Conservation (phyloP, 129 eudicot species). For the Heracleum sosnowskyi region DNA sequence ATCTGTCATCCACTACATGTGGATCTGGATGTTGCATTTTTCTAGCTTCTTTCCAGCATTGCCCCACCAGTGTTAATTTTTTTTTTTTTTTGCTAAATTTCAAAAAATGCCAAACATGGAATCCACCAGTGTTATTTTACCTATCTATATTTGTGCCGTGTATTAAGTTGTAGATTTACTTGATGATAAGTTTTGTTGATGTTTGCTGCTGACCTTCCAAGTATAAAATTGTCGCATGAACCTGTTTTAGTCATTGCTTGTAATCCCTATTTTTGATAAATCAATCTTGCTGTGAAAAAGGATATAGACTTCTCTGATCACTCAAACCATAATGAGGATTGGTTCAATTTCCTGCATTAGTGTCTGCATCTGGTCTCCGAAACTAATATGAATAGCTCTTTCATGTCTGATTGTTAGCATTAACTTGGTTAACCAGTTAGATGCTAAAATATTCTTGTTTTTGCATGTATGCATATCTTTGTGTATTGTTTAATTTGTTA, state of each 20-base stretch:
- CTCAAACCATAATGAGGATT: not conserved
- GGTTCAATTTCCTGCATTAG: not conserved
- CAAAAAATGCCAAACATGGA: no score
- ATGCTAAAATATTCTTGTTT: not conserved
- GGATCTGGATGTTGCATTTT: not conserved
- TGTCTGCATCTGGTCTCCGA: not conserved
- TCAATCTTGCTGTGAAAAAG: not conserved
- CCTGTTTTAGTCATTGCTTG: not conserved
- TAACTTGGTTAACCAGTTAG: not conserved
- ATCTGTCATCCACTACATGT: not conserved
- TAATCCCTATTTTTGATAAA: not conserved
- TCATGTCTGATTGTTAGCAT: not conserved
- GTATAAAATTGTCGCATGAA: not conserved
- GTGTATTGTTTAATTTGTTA: no score
- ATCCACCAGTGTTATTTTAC: no score
- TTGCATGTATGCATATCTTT: not conserved
- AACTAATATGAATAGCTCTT: not conserved
- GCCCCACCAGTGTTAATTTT: not conserved
- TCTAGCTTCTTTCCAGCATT: conserved; percentile 4
- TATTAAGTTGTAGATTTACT: not conserved
- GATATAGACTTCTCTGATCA: not conserved
- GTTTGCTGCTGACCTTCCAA: not conserved
- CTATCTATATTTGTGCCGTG: conserved; percentile 18
- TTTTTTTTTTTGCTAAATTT: no score
- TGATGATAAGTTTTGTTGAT: not conserved